These are phyloP conservation scores for Asterionellopsis glacialis DNA, from an alignment of 108 stramenopile genomes.

Conservation along the genomic window DNA sequence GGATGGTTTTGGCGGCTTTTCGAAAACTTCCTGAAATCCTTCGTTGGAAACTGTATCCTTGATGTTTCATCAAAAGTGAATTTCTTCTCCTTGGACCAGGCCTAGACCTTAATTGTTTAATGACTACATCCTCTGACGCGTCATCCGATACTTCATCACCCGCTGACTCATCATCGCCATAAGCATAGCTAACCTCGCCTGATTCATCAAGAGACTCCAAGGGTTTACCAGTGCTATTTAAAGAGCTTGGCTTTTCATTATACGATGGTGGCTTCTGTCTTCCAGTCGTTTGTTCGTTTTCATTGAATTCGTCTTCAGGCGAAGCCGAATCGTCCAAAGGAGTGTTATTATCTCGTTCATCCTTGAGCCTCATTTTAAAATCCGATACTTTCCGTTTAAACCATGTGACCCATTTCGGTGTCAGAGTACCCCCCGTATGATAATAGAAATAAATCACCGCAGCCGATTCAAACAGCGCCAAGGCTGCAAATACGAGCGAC, in stretches of 20 bases:
- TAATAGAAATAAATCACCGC: slow-evolving; percentile 32
- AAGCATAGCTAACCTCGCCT: too few species aligned
- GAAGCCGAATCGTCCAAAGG: not conserved
- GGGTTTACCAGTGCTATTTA: too few species aligned
- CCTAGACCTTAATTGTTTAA: not conserved
- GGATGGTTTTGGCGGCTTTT: not conserved
- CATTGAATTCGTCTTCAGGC: not conserved
- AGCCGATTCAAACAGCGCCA: slow-evolving; percentile 29
- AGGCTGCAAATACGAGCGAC: slow-evolving; percentile 13
- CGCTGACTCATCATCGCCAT: too few species aligned
- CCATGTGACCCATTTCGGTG: slow-evolving; percentile 10
- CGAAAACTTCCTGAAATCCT: not conserved
- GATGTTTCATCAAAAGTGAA: not conserved
- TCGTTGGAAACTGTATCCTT: not conserved
- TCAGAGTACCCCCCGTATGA: slow-evolving; percentile 7
- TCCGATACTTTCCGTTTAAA: slow-evolving; percentile 1
- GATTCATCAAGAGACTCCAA: too few species aligned
- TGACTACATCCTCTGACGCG: not conserved
- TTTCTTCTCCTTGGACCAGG: not conserved
- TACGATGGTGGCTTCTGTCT: too few species aligned
- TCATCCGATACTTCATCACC: not conserved
- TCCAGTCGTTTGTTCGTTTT: too few species aligned
- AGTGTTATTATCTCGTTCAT: not conserved
- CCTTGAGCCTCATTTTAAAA: not conserved
- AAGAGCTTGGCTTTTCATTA: too few species aligned